phyloP scores from a whole-genome alignment of 495 filamentous ascomycete species.

The Penicillium robsamsonii region DNA sequence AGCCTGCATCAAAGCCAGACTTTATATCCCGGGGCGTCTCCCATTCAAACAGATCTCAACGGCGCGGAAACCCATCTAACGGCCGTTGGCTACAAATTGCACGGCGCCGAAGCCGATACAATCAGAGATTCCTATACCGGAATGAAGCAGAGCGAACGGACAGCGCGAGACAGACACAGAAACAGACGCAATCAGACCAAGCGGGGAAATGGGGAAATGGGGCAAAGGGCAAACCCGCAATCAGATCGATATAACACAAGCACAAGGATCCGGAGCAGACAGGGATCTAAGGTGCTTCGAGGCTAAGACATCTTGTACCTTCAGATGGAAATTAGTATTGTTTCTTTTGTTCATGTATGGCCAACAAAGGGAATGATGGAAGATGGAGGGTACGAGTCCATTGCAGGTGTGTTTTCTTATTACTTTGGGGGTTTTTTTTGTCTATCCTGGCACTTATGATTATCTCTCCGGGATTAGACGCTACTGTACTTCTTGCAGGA shows the following conservation, averaged over 20 bases:
- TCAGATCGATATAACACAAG: slow-evolving; percentile 10
- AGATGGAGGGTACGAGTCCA: neutral
- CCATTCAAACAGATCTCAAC: slow-evolving; percentile 8
- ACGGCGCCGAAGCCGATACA: slow-evolving; percentile 19
- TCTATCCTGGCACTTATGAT: neutral
- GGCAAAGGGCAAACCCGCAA: slow-evolving; percentile 15
- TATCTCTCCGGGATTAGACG: neutral
- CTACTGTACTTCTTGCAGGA: slow-evolving; percentile 14
- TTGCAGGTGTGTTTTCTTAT: neutral
- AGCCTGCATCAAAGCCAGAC: neutral
- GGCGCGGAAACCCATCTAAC: slow-evolving; percentile 7
- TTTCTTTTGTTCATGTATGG: neutral
- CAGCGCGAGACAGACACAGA: slow-evolving; percentile 12
- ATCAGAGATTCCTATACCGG: slow-evolving; percentile 18
- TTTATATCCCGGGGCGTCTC: slow-evolving; percentile 10
- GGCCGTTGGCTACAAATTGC: slow-evolving; percentile 10
- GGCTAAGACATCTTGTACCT: neutral
- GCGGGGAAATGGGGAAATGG: slow-evolving; percentile 17
- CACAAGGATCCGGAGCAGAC: slow-evolving; percentile 2
- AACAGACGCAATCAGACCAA: slow-evolving; percentile 16
- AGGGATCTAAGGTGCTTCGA: slow-evolving; percentile 6
- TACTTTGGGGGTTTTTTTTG: neutral
- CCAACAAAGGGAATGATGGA: neutral
- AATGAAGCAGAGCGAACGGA: slow-evolving; percentile 27
- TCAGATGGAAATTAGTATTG: neutral